phyloP scores from a whole-genome alignment of 1,284 basidiomycete species.

The Ganoderma resinaceum region DNA sequence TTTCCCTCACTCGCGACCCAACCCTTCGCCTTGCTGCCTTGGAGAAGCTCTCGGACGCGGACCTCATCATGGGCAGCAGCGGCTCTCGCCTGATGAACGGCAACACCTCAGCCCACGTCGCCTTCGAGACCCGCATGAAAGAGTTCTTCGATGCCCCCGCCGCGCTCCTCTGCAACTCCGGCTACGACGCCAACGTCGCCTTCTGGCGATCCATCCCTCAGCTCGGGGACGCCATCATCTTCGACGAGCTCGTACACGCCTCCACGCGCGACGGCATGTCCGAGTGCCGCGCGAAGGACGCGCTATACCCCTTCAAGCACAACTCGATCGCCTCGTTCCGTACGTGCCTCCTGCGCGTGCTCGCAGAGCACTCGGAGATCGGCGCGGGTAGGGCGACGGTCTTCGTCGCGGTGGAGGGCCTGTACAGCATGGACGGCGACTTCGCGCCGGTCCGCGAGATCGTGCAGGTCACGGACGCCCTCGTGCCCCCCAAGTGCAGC shows the following conservation, averaged over 20 bases:
- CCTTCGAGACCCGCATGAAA: conserved; percentile 51
- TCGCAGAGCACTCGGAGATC: conserved; percentile 39
- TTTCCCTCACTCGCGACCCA: conserved; percentile 77
- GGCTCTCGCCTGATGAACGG: conserved; percentile 83
- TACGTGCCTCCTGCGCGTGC: conserved; percentile 45
- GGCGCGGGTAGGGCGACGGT: conserved; percentile 49
- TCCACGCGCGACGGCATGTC: conserved; percentile 89
- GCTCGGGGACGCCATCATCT: conserved; percentile 76
- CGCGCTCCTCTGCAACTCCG: conserved; percentile 90
- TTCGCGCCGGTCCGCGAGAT: conserved; percentile 74
- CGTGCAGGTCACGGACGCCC: conserved; percentile 34
- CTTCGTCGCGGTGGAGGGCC: conserved; percentile 62
- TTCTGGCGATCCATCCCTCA: conserved; percentile 85
- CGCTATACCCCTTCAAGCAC: conserved; percentile 64
- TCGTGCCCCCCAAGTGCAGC: conserved; percentile 61
- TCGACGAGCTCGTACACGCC: conserved; percentile 90
- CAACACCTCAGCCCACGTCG: conserved; percentile 68
- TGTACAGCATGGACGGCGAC: conserved; percentile 94
- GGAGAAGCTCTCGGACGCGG: conserved; percentile 51
- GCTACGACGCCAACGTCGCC: conserved; percentile 67
- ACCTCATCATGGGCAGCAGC: conserved; percentile 80
- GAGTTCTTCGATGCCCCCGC: conserved; percentile 66
- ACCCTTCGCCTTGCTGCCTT: conserved; percentile 63
- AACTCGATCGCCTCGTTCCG: conserved; percentile 56
- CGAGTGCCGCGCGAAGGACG: conserved; percentile 54